A percentile compares a stretch with the other conserved stretches of the same genome.
phyloP scores from a whole-genome alignment of 148 eudicot species.

The Arbutus unedo region DNA sequence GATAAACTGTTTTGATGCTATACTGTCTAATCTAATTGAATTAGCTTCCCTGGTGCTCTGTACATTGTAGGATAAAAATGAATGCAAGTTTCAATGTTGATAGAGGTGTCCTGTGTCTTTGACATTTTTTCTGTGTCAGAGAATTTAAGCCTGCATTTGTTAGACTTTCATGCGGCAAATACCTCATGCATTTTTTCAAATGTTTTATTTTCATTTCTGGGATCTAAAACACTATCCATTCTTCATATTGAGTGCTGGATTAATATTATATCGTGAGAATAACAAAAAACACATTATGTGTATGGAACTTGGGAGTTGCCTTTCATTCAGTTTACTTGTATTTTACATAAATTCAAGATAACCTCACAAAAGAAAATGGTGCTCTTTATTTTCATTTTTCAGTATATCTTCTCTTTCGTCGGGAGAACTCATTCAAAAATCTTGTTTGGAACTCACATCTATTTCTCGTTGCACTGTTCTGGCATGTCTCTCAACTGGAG shows the following conservation, averaged over 20 bases:
- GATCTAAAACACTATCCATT: not conserved
- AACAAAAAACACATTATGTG: not conserved
- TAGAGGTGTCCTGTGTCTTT: not conserved
- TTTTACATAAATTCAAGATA: not conserved
- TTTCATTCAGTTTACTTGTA: not conserved
- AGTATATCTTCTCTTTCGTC: not conserved
- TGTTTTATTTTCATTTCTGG: not conserved
- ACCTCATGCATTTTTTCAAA: not conserved
- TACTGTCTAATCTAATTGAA: not conserved
- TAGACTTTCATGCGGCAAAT: not conserved
- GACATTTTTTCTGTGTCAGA: not conserved
- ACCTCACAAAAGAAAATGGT: not conserved
- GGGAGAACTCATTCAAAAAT: not conserved
- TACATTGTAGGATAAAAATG: not conserved
- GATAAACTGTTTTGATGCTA: not conserved
- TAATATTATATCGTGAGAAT: not conserved
- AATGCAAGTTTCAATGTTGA: not conserved
- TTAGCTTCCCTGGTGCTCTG: not conserved
- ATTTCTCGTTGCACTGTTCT: no score
- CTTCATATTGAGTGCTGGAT: not conserved
- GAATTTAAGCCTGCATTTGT: not conserved
- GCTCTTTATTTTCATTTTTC: conserved; percentile 3
- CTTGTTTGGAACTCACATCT: not conserved
- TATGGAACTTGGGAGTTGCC: not conserved
- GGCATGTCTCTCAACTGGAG: conserved; percentile 2